These are phyloP conservation scores for Plasmodium reichenowi DNA, from an alignment of 169 alveolate genomes.

Conservation along the genomic window DNA sequence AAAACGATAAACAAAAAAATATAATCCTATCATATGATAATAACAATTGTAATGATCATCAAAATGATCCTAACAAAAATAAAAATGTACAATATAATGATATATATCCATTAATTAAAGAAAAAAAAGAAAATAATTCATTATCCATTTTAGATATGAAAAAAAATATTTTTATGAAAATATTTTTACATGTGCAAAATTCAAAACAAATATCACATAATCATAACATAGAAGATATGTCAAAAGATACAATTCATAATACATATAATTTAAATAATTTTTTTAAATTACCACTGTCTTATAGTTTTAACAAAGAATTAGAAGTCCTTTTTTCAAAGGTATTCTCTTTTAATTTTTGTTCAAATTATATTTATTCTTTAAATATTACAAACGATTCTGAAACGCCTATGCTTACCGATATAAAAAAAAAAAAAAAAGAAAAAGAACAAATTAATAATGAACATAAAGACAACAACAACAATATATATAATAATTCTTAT, in stretches of 20 bases:
- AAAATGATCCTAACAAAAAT: background rate
- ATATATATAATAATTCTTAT: background rate
- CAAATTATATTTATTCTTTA: no score
- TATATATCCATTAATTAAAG: slow-evolving; percentile 35
- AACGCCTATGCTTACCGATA: no score
- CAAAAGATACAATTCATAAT: slow-evolving; percentile 8
- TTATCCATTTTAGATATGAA: slow-evolving; percentile 24
- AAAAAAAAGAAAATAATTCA: slow-evolving; percentile 6
- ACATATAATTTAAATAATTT: no score
- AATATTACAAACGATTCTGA: no score
- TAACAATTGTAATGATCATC: background rate
- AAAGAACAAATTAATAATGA: background rate
- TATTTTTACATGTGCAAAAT: no score
- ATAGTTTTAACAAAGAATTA: slow-evolving; percentile 55
- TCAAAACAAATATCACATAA: slow-evolving; percentile 21
- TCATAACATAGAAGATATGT: slow-evolving; percentile 12
- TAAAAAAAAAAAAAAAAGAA: background rate
- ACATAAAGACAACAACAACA: background rate
- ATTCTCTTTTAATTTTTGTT: no score
- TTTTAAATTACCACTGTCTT: background rate
- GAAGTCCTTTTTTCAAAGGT: slow-evolving; percentile 27
- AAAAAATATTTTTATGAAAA: background rate
- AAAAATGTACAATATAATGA: slow-evolving; percentile 6
- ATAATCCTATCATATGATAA: background rate
- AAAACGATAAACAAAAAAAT: background rate